Evolutionary conservation across 2,329 filamentous ascomycete species (phyloP).

Genomic region (Huntiella decipiens): DNA sequence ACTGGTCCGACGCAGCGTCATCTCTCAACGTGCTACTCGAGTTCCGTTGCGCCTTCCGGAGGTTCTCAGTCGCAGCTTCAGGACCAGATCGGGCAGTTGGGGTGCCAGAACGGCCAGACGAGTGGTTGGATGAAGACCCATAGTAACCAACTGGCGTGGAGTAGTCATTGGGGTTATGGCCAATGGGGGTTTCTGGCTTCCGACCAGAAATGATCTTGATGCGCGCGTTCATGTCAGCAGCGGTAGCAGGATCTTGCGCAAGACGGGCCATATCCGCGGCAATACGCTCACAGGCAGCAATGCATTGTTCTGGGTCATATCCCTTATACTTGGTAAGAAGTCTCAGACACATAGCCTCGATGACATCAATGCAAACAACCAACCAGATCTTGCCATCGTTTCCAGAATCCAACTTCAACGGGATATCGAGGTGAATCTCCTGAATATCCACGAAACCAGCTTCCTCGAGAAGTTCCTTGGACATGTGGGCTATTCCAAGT

Average conservation of each 20-base stretch:
- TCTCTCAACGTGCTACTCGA: no score
- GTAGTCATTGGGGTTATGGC: neutral
- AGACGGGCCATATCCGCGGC: conserved; percentile 29
- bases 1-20: no score
- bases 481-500: conserved; percentile 26
- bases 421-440: conserved; percentile 28
- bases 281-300: conserved; percentile 26
- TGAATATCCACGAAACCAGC: conserved; percentile 33
- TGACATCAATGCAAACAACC: conserved; percentile 29
- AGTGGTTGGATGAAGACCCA: no score
- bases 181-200: conserved; percentile 23
- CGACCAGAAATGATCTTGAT: conserved; percentile 29
- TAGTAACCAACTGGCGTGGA: neutral
- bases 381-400: conserved; percentile 35
- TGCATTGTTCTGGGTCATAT: conserved; percentile 31
- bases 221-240: conserved; percentile 26
- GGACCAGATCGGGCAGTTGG: no score
- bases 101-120: no score
- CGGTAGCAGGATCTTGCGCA: conserved; percentile 26
- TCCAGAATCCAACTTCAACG: conserved; percentile 25
- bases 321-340: conserved; percentile 32
- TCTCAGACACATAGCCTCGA: conserved; percentile 30
- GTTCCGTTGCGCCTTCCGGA: no score
- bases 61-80: no score
- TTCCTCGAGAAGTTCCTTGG: conserved; percentile 25